Evolutionary conservation across 2,329 filamentous ascomycete genomes (phyloP), one percentile per base, ranked within the genome.

Genomic region (Epichloe festucae): DNA sequence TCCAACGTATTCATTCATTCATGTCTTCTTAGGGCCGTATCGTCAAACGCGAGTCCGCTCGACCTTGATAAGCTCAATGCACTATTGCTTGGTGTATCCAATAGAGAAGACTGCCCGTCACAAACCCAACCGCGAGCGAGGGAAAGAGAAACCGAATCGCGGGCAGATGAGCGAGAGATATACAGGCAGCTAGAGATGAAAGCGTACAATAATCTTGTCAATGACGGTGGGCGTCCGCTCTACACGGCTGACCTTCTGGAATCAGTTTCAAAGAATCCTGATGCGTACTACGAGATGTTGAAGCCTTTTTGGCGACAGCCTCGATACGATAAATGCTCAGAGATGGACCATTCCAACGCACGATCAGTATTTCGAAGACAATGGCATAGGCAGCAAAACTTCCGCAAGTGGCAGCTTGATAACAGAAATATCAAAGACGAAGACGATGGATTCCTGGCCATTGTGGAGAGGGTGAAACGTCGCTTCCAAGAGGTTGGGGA

Each of bases 401-500:
- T 69, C 52, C 60, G 62, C 34, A 58, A 52, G 15, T 66, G 59
- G 58, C 64, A 67, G 59, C 54, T 56, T 49, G 54, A 58, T 15
- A 63, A 63, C 40, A 54, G 63, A 19, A 53, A 44, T 6, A 53
- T 54, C 5, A 51, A 36, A 15, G 52, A 59, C 40, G 51, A 60
- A 14, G 54, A 61, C 3, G 56, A 53, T 4, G 57, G 45, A 8
- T 60, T 57, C 36, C 38, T 46, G 21, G 53, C 41, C 2, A 45
- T 27, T 46, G 48, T 54, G 35, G 54, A 58, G 50, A 7, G 36
- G 31, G 23, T 8, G 8, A 55, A 55, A 40, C 54, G 46, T 12
- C 0, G 5, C 31, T 50, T 3, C 21, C 49, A 17, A 10, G 35
- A 40, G 38, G 36, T 34, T 3, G 48, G 48, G 12, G 41, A 31